phyloP scores from a whole-genome alignment of 441 rosid species.

The Capsella rubella region DNA sequence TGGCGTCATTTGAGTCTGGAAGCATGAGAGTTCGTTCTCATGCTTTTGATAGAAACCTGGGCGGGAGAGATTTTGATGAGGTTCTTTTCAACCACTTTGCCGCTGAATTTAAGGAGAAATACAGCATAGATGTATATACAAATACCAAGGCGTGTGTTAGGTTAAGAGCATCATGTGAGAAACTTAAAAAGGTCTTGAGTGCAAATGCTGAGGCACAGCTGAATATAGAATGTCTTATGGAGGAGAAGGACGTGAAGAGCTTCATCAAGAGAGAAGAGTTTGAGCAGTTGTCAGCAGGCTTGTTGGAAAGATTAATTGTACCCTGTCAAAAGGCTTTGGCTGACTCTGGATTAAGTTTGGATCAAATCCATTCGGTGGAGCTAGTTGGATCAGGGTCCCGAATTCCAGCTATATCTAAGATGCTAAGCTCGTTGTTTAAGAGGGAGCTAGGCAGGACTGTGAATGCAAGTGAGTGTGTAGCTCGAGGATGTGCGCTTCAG shows the following conservation, averaged over 20 bases:
- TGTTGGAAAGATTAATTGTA: constrained; percentile 63
- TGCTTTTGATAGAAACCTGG: constrained; percentile 79
- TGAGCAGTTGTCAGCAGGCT: constrained; percentile 59
- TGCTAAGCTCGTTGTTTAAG: constrained; percentile 55
- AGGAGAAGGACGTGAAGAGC: constrained; percentile 95
- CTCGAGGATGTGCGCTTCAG: constrained; percentile 83
- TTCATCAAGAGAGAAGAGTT: constrained; percentile 93
- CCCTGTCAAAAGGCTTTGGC: constrained; percentile 69
- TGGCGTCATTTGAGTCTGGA: constrained; percentile 72
- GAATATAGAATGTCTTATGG: constrained; percentile 92
- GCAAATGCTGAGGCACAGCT: constrained; percentile 92
- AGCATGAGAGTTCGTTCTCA: constrained; percentile 83
- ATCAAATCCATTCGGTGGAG: constrained; percentile 66
- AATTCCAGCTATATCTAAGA: constrained; percentile 65
- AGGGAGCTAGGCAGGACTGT: constrained; percentile 69
- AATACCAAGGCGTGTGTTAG: constrained; percentile 80
- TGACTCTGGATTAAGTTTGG: constrained; percentile 54
- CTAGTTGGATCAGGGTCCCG: constrained; percentile 83
- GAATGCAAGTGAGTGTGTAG: constrained; percentile 77
- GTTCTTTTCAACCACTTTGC: constrained; percentile 78
- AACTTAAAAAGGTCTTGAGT: constrained; percentile 93
- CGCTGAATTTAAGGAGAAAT: constrained; percentile 73
- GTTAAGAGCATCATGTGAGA: constrained; percentile 88
- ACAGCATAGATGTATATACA: constrained; percentile 76
- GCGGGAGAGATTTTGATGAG: constrained; percentile 96